A percentile compares a stretch with the other conserved stretches of the same genome.
phyloP scores from a whole-genome alignment of 257 asterid species.

The Lantana camara region DNA sequence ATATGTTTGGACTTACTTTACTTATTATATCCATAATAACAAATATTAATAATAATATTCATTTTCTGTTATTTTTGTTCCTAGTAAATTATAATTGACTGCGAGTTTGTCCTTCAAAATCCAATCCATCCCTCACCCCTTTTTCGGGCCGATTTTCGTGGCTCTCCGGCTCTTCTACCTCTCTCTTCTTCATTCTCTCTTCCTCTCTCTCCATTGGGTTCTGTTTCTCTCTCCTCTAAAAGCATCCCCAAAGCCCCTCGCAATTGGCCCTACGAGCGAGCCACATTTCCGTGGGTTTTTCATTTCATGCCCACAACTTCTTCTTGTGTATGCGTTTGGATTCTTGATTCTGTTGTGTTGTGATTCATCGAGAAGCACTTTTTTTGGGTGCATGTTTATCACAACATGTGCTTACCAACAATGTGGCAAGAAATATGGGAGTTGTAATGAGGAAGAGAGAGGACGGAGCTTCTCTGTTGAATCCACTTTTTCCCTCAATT shows the following conservation, averaged over 20 bases:
- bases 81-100: not conserved
- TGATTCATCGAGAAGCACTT: constrained; percentile 13
- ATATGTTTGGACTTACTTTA: not conserved
- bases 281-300: constrained; percentile 16
- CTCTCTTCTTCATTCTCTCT: constrained; percentile 7
- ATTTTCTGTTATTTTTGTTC: not conserved
- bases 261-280: constrained; percentile 3
- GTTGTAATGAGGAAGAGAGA: constrained; percentile 41
- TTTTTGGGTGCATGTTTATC: constrained; percentile 48
- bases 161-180: constrained; percentile 38
- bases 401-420: constrained; percentile 24
- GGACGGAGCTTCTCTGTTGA: constrained; percentile 43
- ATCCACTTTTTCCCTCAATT: constrained; percentile 33
- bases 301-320: constrained; percentile 28
- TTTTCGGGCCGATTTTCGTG: constrained; percentile 38
- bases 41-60: not conserved
- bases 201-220: constrained; percentile 12
- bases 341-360: constrained; percentile 7
- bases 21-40: not conserved
- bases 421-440: constrained; percentile 33
- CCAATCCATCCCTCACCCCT: constrained; percentile 34
- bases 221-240: constrained; percentile 30
- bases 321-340: constrained; percentile 10
- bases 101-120: constrained; percentile 31
- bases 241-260: constrained; percentile 16